Evolutionary conservation across 306 rosid species (phyloP), one percentile per base, ranked within the genome.

Genomic region (Pyrus communis): DNA sequence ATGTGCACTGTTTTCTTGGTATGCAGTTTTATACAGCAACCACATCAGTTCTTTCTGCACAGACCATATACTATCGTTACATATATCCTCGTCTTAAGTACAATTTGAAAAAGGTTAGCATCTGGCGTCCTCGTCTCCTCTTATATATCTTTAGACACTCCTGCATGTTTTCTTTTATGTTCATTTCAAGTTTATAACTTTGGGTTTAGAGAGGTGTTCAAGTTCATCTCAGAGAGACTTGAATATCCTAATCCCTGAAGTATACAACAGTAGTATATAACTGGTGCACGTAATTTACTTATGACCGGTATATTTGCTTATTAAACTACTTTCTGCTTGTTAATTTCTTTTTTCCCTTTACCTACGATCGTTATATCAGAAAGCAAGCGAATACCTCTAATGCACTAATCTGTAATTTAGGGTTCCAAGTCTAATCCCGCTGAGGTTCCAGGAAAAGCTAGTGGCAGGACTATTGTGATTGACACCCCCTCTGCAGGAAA

Each of bases 11-110:
- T 59, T 77, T 77, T 81, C 54, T 82, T 81, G 59, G 67, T 67
- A 21, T 79, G 86, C 90, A 93, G 98, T 70, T 93, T 81, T 93
- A 93, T 81, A 82, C 91, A 28, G 12, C 86, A 22, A 89, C 89
- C 75, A 89, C 96, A 62, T 12, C 75, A 63, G 74, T 52, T 74
- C 92, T 93, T 73, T 27, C 82, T 69, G 73, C 69, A 60, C 98
- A 93, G 86, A 17, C 90, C 82, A 65, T 88, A 65, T 89, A 86
- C 85, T 93, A 87, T 64, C 81, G 80, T 28, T 51, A 79, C 81
- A 74, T 91, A 71, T 82, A 87, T 88, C 92, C 83, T 71, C 85
- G 70, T 60, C 77, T 79, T 70, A 82, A 82, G 73, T 66, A 42
- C 78, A 67, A 79, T 59, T 82, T 65, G 62, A 67, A 70, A 69